Base-by-base conservation (phyloP, 257 asterid genomes). In the Galeopsis tetrahit region DNA sequence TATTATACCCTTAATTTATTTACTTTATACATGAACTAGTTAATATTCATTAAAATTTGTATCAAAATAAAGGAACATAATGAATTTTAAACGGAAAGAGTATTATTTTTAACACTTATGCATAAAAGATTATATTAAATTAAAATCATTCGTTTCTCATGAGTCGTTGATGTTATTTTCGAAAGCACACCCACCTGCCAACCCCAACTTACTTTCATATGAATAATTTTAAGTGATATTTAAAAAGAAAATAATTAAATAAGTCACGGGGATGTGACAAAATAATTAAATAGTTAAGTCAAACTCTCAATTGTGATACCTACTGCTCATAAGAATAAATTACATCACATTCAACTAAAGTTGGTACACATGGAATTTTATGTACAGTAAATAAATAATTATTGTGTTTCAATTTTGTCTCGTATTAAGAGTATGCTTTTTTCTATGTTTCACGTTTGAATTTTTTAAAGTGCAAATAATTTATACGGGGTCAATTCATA, bases 311-410 rank as follows among this genome's bases (percentile, higher is more conserved):
- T 39, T 39, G 67, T 58, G 66, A 42, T 43, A 17, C 72, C 70
- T 38, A 77, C 68, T 72, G 57, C 72, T 40, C 44, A 14, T 33
- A 10, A 67, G 75, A 72, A 72, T 72, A 67, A 72, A 39, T 77
- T 49, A 66, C 70, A 59, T 77, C 77, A 77, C 49, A 15, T 77
- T 38, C 66, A 59, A 71, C 74, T 77, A 58, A 77, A 66, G 17
- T 49, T 1, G 21, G 46, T 32, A 32, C 46, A 49, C 14, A 66
- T 11, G 21, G 21, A 7, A 5, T 44, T 44, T 2, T 48, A 9
- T 48, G 28, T 21, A 21, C 28, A 21, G 28, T 21, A 21, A 21
- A 21, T 21, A 0, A 0, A n/a, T 48, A 48, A 48, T 13, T 11
- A 0, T 13, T n/a, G 2, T 48, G 1, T 46, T 48, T 48, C 55